These are phyloP conservation scores for Pulveroboletus frians DNA, from an alignment of 768 basidiomycete species.

Conservation along the genomic window DNA sequence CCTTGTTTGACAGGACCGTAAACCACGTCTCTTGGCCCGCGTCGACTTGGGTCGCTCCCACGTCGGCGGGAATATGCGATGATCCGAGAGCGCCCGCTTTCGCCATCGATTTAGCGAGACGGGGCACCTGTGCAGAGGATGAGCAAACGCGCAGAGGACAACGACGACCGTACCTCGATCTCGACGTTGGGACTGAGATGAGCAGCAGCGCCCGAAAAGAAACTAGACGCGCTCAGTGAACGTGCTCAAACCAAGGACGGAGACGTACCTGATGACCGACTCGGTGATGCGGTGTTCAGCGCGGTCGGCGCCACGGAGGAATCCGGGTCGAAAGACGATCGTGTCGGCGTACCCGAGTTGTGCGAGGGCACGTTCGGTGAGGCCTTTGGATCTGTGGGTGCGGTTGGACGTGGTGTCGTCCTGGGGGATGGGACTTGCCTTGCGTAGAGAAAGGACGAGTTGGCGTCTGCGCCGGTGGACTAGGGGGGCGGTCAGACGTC, in stretches of 20 bases:
- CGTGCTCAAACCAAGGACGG: too few species aligned
- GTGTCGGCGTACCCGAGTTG: constrained; percentile 64
- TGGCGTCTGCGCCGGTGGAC: constrained; percentile 46
- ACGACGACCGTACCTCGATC: constrained; percentile 38
- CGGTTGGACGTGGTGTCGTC: background rate
- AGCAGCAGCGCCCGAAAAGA: constrained; percentile 35
- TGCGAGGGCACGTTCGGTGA: constrained; percentile 67
- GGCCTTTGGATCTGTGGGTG: constrained; percentile 57
- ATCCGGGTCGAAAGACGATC: constrained; percentile 61
- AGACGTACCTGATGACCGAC: constrained; percentile 36
- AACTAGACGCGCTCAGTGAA: constrained; percentile 20
- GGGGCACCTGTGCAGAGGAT: constrained; percentile 37
- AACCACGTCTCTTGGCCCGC: constrained; percentile 37
- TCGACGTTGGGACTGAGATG: constrained; percentile 34
- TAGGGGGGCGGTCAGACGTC: constrained; percentile 14
- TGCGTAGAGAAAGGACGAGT: constrained; percentile 48
- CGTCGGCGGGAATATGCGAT: constrained; percentile 39
- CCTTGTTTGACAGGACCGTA: constrained; percentile 54
- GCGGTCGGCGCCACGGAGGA: constrained; percentile 47
- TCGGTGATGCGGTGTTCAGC: constrained; percentile 38
- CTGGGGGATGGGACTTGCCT: constrained; percentile 36
- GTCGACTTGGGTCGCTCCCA: constrained; percentile 35
- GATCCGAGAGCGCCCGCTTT: constrained; percentile 54
- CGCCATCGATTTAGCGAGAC: constrained; percentile 50
- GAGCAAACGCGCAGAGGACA: too few species aligned